These are phyloP conservation scores for Sherardia arvensis DNA, from an alignment of 257 asterid species.

Conservation along the genomic window DNA sequence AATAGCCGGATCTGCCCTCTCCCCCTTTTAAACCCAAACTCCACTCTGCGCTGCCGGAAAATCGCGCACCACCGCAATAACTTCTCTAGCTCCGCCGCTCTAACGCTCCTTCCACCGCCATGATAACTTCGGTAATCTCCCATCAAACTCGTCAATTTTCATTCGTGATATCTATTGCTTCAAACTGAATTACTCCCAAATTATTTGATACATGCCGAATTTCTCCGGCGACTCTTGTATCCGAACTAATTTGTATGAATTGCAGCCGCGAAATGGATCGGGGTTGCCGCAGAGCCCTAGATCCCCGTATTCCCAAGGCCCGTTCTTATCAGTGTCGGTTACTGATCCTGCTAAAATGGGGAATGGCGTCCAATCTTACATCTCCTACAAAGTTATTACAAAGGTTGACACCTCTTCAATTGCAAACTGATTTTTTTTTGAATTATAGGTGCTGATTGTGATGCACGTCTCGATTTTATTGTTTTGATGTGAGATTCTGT, in stretches of 20 bases:
- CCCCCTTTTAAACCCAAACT: neutral
- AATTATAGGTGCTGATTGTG: neutral
- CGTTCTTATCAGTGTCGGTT: conserved; percentile 67
- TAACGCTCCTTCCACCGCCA: conserved; percentile 8
- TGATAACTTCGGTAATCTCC: conserved; percentile 34
- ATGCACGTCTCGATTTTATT: neutral
- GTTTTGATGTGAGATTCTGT: neutral
- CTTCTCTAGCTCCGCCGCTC: neutral
- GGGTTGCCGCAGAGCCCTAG: conserved; percentile 77
- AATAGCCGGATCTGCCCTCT: conserved; percentile 8
- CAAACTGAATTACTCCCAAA: neutral
- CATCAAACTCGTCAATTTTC: neutral
- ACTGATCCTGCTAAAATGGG: conserved; percentile 99
- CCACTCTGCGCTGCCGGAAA: neutral
- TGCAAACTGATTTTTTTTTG: no score
- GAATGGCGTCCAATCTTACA: conserved; percentile 92
- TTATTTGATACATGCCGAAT: neutral
- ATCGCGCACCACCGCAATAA: conserved; percentile 17
- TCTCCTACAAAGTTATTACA: conserved; percentile 95
- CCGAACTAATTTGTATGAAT: conserved; percentile 4
- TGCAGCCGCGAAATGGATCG: conserved; percentile 64
- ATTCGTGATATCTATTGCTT: neutral
- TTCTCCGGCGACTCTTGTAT: neutral
- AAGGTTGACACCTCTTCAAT: conserved; percentile 34
- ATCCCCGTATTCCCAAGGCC: conserved; percentile 69